Conservation (phyloP, 805 yeast species). For the Jamesozyma jinghongensis region DNA sequence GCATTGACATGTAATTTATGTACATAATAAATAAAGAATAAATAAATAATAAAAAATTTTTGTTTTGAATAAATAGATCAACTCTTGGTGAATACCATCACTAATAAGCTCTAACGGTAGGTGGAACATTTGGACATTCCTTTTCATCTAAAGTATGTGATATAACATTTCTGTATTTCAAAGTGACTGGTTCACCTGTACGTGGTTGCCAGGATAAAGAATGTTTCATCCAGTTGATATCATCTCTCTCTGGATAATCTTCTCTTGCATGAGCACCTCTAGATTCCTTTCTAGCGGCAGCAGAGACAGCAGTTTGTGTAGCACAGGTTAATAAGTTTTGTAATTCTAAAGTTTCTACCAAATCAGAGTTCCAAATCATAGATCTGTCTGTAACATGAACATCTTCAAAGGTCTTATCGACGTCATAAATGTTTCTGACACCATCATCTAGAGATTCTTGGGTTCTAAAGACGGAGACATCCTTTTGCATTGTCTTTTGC, state of each 20-base stretch:
- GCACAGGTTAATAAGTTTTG: constrained; percentile 97
- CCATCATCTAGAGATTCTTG: constrained; percentile 89
- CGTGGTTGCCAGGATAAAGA: constrained; percentile 81
- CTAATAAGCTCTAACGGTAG: constrained; percentile 90
- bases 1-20: neutral
- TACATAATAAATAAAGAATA: neutral
- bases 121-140: constrained; percentile 95
- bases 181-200: constrained; percentile 59
- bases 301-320: constrained; percentile 87
- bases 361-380: constrained; percentile 97
- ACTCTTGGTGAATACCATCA: neutral
- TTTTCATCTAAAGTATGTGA: constrained; percentile 75
- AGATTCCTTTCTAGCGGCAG: constrained; percentile 92
- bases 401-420: constrained; percentile 65
- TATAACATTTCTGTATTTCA: constrained; percentile 82
- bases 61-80: neutral
- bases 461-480: constrained; percentile 93
- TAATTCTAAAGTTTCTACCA: constrained; percentile 91
- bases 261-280: constrained; percentile 99
- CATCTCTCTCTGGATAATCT: constrained; percentile 94
- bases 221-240: constrained; percentile 96
- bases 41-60: constrained; percentile 8
- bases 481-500: constrained; percentile 96
- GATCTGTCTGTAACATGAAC: constrained; percentile 90
- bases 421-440: constrained; percentile 64